A percentile compares a stretch with the other conserved stretches of the same genome.
These are phyloP conservation scores for Cerioporus squamosus DNA, from an alignment of 1,284 basidiomycete genomes.

Conservation along the genomic window DNA sequence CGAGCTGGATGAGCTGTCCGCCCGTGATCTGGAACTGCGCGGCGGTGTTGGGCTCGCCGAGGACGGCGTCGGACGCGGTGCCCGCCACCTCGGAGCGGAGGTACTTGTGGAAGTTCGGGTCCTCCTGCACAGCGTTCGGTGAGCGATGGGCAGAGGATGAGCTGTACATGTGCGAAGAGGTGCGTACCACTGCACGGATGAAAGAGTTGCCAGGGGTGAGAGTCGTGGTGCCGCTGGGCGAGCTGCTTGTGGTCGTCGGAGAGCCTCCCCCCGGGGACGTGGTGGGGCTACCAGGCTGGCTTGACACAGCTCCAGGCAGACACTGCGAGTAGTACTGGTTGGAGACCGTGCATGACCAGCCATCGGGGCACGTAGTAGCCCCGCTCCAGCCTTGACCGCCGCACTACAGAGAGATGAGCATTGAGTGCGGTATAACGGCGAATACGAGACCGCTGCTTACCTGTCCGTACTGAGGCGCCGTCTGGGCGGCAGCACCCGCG, in stretches of 20 bases:
- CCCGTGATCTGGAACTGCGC: conserved; percentile 58
- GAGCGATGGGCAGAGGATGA: not conserved
- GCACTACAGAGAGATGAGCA: conserved; percentile 16
- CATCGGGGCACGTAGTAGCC: conserved; percentile 49
- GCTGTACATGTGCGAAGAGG: not conserved
- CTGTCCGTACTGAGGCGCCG: conserved; percentile 35
- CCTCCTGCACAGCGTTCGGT: conserved; percentile 41
- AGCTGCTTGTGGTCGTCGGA: conserved; percentile 38
- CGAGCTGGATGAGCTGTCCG: conserved; percentile 58
- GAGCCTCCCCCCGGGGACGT: conserved; percentile 27
- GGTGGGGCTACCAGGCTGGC: conserved; percentile 26
- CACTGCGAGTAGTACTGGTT: conserved; percentile 58
- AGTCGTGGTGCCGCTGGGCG: conserved; percentile 45
- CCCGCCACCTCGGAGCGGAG: conserved; percentile 52
- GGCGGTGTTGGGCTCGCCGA: conserved; percentile 52
- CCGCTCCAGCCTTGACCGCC: conserved; percentile 49
- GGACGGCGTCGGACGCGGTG: conserved; percentile 52
- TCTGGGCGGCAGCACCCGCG: conserved; percentile 27
- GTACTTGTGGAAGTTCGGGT: conserved; percentile 70
- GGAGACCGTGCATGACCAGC: conserved; percentile 50
- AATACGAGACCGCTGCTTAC: conserved; percentile 12
- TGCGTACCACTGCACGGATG: conserved; percentile 62
- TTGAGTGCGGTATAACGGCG: not conserved
- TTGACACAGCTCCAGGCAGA: conserved; percentile 43
- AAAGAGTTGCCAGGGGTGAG: conserved; percentile 58